These are phyloP conservation scores for Vinca minor DNA, from an alignment of 257 asterid species.

Conservation along the genomic window DNA sequence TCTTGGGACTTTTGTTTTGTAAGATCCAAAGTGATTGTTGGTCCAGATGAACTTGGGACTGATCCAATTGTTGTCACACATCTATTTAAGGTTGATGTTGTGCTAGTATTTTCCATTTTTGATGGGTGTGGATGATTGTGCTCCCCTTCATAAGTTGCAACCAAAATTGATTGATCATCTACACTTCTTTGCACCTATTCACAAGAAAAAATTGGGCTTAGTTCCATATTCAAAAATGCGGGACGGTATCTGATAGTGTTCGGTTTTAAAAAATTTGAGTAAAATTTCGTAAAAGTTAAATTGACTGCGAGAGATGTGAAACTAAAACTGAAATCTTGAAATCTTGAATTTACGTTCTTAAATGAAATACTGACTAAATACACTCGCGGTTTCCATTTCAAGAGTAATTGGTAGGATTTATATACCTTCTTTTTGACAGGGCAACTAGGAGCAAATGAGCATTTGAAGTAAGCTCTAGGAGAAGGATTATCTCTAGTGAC, in stretches of 20 bases:
- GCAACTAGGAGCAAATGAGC: conserved; percentile 87
- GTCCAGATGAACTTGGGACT: conserved; percentile 27
- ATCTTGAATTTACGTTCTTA: too few relatives aligned
- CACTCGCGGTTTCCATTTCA: not conserved
- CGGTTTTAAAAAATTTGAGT: too few relatives aligned
- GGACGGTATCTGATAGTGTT: too few relatives aligned
- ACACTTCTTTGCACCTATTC: conserved; percentile 67
- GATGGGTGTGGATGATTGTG: conserved; percentile 70
- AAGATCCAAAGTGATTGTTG: conserved; percentile 54
- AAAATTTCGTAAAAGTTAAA: too few relatives aligned
- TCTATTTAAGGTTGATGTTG: conserved; percentile 22
- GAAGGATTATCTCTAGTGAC: conserved; percentile 88
- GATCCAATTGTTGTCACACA: conserved; percentile 25
- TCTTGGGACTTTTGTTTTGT: conserved; percentile 40
- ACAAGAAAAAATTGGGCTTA: not conserved
- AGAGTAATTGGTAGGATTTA: not conserved
- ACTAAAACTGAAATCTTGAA: not conserved
- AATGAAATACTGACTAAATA: not conserved
- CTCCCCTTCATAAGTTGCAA: conserved; percentile 87
- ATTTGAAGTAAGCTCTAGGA: conserved; percentile 94
- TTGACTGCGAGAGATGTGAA: too few relatives aligned
- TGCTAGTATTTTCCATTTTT: conserved; percentile 39
- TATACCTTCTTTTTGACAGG: conserved; percentile 88
- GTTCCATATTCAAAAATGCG: too few relatives aligned
- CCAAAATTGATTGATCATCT: conserved; percentile 62